phyloP scores from a whole-genome alignment of 305 asterid genomes.

The Solanum aculeatissimum region DNA sequence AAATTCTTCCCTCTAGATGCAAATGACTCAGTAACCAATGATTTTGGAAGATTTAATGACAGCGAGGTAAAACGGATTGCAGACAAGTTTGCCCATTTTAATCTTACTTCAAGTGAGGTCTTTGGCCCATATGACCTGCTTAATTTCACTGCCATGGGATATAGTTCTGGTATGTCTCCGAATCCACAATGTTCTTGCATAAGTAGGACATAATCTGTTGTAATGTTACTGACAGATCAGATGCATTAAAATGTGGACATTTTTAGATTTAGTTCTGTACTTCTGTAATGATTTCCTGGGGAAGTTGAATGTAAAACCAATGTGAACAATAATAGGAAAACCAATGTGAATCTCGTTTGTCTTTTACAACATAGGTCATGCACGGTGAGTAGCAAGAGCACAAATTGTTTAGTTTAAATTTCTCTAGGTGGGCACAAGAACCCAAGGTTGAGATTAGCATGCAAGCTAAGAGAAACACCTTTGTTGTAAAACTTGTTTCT shows the following conservation, averaged over 20 bases:
- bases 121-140: conserved; percentile 95
- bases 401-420: too few relatives aligned
- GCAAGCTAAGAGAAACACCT: background rate
- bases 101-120: conserved; percentile 45
- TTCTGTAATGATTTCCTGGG: background rate
- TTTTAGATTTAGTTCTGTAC: background rate
- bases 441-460: background rate
- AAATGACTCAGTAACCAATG: conserved; percentile 6
- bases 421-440: background rate
- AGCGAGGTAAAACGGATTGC: conserved; percentile 60
- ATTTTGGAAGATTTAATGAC: conserved; percentile 25
- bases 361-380: background rate
- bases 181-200: background rate
- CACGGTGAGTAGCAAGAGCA: background rate
- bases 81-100: conserved; percentile 57
- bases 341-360: background rate
- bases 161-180: conserved; percentile 42
- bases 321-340: background rate
- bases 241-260: background rate
- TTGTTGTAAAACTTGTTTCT: background rate
- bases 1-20: conserved; percentile 46
- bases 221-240: background rate
- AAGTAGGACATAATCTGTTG: background rate
- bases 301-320: background rate
- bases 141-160: conserved; percentile 63